Percentiles rank a stretch among this genome's conserved stretches.
Conservation (phyloP, 139 green algal genomes). For the Chlamydomonas eustigma region DNA sequence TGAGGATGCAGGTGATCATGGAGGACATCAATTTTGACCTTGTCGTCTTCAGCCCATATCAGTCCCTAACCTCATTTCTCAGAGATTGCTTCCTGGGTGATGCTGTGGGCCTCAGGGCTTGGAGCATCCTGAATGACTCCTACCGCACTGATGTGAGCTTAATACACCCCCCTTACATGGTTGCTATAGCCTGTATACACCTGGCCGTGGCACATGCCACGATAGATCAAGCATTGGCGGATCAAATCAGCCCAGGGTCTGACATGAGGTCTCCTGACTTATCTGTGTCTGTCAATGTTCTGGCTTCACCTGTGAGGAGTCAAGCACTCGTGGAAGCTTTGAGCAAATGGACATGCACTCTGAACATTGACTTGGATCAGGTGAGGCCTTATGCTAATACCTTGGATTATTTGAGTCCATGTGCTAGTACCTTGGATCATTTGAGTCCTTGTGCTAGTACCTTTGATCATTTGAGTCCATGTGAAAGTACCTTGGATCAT, state of each 20-base stretch:
- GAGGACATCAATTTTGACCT: conserved; percentile 16
- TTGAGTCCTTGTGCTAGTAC: background rate
- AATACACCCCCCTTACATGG: conserved; percentile 8
- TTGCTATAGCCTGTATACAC: conserved; percentile 10
- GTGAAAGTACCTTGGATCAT: too few species aligned
- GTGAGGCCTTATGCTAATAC: background rate
- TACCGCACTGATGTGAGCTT: conserved; percentile 9
- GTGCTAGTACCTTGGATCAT: background rate
- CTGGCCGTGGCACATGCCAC: background rate
- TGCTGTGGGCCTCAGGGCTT: background rate
- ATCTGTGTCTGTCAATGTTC: too few species aligned
- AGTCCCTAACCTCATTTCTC: background rate
- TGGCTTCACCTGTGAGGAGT: too few species aligned
- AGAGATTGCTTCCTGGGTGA: background rate
- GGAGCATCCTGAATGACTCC: conserved; percentile 15
- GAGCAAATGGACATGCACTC: background rate
- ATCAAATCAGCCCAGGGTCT: background rate
- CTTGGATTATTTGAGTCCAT: background rate
- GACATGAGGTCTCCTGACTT: too few species aligned
- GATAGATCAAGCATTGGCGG: background rate
- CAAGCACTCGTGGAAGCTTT: background rate
- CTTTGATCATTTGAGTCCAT: too few species aligned
- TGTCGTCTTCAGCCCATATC: conserved; percentile 15
- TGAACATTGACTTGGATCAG: background rate
- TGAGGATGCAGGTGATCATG: conserved; percentile 52